These are phyloP conservation scores for Phytophthora crassamura DNA, from an alignment of 352 stramenopile species.

Conservation along the genomic window DNA sequence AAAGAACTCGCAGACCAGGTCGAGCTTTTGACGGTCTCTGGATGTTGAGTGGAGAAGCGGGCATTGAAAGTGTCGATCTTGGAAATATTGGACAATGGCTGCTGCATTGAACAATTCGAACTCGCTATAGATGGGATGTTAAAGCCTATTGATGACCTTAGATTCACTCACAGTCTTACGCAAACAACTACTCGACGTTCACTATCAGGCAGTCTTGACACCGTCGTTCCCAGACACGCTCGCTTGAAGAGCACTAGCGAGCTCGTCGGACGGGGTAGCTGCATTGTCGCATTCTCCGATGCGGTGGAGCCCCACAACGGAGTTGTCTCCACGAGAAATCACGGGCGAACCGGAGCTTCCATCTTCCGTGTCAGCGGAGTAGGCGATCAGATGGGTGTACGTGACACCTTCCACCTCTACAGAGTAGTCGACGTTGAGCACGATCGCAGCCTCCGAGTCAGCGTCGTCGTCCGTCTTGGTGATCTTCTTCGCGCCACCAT, in stretches of 20 bases:
- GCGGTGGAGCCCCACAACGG: slow-evolving; percentile 74
- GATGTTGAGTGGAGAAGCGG: too few species aligned
- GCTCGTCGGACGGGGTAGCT: slow-evolving; percentile 34
- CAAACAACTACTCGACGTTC: neutral
- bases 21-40: too few species aligned
- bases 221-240: slow-evolving; percentile 44
- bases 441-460: slow-evolving; percentile 23
- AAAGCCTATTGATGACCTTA: slow-evolving; percentile 14
- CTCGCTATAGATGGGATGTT: too few species aligned
- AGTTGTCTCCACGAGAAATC: slow-evolving; percentile 56
- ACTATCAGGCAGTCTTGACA: slow-evolving; percentile 35
- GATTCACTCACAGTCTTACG: slow-evolving; percentile 9
- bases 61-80: too few species aligned
- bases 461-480: slow-evolving; percentile 50
- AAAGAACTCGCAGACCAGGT: too few species aligned
- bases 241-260: slow-evolving; percentile 26
- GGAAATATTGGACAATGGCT: too few species aligned
- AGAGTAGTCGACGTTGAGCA: slow-evolving; percentile 43
- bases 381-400: slow-evolving; percentile 54
- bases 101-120: too few species aligned
- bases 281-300: slow-evolving; percentile 78
- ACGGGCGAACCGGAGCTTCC: slow-evolving; percentile 73
- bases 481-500: slow-evolving; percentile 64
- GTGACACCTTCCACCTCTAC: slow-evolving; percentile 44
- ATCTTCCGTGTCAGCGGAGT: slow-evolving; percentile 72